Evolutionary conservation across 805 yeast species (phyloP).

Genomic region (Tetrapisispora nanseiensis): DNA sequence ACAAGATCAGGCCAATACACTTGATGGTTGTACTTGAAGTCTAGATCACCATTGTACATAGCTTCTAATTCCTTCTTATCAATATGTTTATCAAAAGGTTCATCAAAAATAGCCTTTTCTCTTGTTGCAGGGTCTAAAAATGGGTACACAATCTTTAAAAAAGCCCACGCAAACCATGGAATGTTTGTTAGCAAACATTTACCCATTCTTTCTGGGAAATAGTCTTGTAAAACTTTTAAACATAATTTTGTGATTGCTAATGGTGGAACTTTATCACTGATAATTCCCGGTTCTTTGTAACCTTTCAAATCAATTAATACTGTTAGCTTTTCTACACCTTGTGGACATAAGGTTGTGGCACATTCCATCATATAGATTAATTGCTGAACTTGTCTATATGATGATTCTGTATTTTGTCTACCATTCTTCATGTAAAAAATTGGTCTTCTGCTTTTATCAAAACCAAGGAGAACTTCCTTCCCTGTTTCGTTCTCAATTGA

Average conservation of each 20-base stretch:
- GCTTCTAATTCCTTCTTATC: constrained; percentile 44
- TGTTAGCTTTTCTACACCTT: constrained; percentile 48
- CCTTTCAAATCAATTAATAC: constrained; percentile 47
- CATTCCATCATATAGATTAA: constrained; percentile 48
- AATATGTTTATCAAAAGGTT: constrained; percentile 45
- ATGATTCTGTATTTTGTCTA: constrained; percentile 44
- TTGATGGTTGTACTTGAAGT: constrained; percentile 44
- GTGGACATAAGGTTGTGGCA: constrained; percentile 45
- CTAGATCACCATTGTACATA: constrained; percentile 37
- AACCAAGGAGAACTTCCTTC: constrained; percentile 44
- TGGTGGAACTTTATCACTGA: constrained; percentile 39
- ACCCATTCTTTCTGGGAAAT: constrained; percentile 51
- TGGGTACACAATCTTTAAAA: constrained; percentile 47
- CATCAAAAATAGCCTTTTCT: constrained; percentile 47
- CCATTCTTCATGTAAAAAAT: constrained; percentile 44
- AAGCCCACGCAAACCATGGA: constrained; percentile 49
- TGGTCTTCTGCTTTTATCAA: constrained; percentile 45
- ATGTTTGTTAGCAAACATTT: constrained; percentile 44
- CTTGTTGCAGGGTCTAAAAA: constrained; percentile 51
- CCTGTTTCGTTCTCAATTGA: constrained; percentile 44
- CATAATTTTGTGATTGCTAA: constrained; percentile 41
- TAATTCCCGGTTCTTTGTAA: constrained; percentile 28
- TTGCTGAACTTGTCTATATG: constrained; percentile 45
- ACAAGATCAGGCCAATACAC: constrained; percentile 45
- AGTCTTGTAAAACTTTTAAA: constrained; percentile 43